These are phyloP conservation scores for Fragaria nilgerrensis DNA, from an alignment of 306 rosid genomes.

Conservation along the genomic window DNA sequence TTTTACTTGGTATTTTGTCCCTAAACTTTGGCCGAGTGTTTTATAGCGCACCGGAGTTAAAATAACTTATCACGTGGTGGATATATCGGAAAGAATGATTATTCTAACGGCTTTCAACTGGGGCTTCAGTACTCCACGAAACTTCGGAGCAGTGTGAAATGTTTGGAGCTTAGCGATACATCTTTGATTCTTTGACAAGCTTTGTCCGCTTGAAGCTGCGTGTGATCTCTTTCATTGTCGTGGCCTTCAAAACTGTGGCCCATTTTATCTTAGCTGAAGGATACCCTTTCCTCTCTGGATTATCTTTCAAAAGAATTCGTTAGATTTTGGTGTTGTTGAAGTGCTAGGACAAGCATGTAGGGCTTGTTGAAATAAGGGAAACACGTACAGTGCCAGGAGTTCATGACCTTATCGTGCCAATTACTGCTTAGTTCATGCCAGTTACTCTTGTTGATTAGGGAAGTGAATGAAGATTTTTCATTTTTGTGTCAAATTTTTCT, in stretches of 20 bases:
- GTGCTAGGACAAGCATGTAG: neutral
- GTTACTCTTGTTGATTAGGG: neutral
- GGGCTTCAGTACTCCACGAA: neutral
- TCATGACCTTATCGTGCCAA: too few relatives aligned
- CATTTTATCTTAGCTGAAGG: neutral
- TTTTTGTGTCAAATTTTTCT: neutral
- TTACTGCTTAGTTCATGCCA: neutral
- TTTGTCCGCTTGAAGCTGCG: neutral
- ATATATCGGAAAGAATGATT: too few relatives aligned
- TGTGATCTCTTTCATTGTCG: neutral
- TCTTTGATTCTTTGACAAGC: neutral
- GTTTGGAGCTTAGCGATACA: neutral
- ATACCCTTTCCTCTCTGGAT: neutral
- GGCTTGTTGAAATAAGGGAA: neutral
- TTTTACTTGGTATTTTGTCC: neutral
- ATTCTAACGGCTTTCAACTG: neutral
- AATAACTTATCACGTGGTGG: too few relatives aligned
- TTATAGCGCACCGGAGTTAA: neutral
- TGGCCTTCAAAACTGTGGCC: neutral
- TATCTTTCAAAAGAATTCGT: neutral
- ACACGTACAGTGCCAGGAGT: neutral
- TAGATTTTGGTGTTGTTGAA: neutral
- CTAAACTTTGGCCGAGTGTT: neutral
- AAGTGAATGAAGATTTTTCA: neutral
- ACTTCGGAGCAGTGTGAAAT: neutral